Evolutionary conservation across 2,329 filamentous ascomycete species (phyloP).

Genomic region (Metarhizium rileyi): DNA sequence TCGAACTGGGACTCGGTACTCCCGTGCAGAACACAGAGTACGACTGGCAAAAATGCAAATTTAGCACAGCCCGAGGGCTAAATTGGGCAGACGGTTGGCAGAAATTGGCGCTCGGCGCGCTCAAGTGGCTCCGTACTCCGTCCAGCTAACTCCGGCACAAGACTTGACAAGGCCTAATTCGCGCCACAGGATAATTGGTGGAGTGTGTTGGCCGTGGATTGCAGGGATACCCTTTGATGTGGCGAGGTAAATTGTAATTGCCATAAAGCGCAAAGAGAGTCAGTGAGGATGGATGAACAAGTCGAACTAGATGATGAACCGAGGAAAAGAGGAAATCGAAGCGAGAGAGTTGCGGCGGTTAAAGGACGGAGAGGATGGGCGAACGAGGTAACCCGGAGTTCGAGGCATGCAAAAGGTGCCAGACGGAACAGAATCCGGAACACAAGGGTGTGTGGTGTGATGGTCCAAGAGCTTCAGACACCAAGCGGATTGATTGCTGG

Average conservation of each 20-base stretch:
- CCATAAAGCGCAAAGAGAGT: background rate
- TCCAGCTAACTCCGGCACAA: background rate
- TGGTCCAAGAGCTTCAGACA: background rate
- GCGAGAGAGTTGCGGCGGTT: background rate
- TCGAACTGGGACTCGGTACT: background rate
- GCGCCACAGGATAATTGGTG: slow-evolving; percentile 2
- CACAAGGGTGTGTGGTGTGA: background rate
- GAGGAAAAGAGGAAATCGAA: background rate
- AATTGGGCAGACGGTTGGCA: background rate
- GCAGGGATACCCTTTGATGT: background rate
- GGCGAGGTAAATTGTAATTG: background rate
- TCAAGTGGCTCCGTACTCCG: no score
- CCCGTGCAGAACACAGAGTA: no score
- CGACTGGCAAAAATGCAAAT: background rate
- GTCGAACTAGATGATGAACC: background rate
- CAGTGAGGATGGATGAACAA: background rate
- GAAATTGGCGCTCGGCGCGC: background rate
- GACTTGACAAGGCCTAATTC: background rate
- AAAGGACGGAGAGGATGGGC: no score
- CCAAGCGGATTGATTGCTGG: background rate
- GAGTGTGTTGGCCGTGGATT: background rate
- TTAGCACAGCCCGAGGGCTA: background rate
- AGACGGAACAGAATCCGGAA: background rate
- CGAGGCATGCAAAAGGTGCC: background rate
- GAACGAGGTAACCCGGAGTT: background rate